phyloP scores from a whole-genome alignment of 1,139 yeast genomes.

The Debaryomyces sp. region DNA sequence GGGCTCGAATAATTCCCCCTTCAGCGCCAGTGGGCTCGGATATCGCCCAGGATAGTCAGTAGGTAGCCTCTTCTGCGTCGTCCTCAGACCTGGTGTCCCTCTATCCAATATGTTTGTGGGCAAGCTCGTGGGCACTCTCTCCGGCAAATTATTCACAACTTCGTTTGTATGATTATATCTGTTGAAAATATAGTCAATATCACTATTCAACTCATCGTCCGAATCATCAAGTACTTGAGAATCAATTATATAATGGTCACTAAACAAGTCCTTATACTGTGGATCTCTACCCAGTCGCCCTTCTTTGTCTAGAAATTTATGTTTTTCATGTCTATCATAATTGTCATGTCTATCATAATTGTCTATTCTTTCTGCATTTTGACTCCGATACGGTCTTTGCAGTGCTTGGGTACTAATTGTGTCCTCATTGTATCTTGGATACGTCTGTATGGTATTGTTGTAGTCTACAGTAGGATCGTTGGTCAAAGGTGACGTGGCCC shows the following conservation, averaged over 20 bases:
- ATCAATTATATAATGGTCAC: conserved; percentile 10
- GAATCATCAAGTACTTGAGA: conserved; percentile 20
- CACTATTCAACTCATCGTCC: conserved; percentile 25
- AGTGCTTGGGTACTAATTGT: conserved; percentile 1
- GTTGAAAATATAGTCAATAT: conserved; percentile 9
- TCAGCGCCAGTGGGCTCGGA: conserved; percentile 6
- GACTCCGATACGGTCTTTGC: background rate
- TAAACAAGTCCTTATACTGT: conserved; percentile 12
- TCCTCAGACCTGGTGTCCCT: background rate
- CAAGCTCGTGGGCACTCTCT: background rate
- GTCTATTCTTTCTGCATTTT: background rate
- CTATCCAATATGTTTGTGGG: background rate
- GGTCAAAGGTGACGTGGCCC: conserved; percentile 23
- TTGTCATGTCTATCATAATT: too few species aligned
- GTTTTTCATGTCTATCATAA: background rate
- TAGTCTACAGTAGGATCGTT: conserved; percentile 46
- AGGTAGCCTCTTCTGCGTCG: background rate
- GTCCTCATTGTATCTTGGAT: conserved; percentile 4
- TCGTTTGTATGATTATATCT: conserved; percentile 6
- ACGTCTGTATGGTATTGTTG: conserved; percentile 28
- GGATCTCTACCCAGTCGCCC: background rate
- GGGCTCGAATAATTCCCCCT: background rate
- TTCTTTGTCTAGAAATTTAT: background rate
- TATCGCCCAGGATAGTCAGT: conserved; percentile 6
- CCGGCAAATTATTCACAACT: background rate